Evolutionary conservation across 306 rosid species (phyloP).

Genomic region (Datisca glomerata): DNA sequence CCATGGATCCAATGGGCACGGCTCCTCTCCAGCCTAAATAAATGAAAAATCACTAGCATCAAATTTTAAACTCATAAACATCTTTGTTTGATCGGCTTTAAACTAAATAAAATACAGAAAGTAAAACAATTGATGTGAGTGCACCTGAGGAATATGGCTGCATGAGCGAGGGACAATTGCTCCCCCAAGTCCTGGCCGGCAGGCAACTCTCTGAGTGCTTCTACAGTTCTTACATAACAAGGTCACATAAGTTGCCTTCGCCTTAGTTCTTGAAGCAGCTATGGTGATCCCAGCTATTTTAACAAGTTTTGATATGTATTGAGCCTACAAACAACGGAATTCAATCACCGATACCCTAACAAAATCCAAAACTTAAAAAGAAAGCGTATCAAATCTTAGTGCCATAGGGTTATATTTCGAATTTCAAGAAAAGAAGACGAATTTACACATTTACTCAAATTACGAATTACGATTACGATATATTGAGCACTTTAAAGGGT

Average conservation of each 20-base stretch:
- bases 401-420: too few relatives aligned
- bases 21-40: slow-evolving; percentile 79
- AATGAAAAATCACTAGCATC: slow-evolving; percentile 7
- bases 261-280: slow-evolving; percentile 95
- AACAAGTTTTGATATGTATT: slow-evolving; percentile 67
- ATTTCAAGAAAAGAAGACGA: too few relatives aligned
- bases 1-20: slow-evolving; percentile 97
- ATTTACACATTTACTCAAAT: too few relatives aligned
- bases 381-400: too few relatives aligned
- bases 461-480: too few relatives aligned
- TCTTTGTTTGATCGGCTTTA: neutral
- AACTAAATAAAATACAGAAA: too few relatives aligned
- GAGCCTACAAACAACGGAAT: slow-evolving; percentile 39
- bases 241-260: slow-evolving; percentile 92
- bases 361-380: too few relatives aligned
- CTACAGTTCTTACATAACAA: slow-evolving; percentile 81
- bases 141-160: slow-evolving; percentile 87
- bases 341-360: neutral
- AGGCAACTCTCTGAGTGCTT: slow-evolving; percentile 67
- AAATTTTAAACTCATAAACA: neutral
- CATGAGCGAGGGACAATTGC: slow-evolving; percentile 95
- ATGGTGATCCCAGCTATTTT: slow-evolving; percentile 87
- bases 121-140: too few relatives aligned
- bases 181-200: slow-evolving; percentile 97
- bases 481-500: too few relatives aligned